These are phyloP conservation scores for Termitomyces titanicus DNA, from an alignment of 768 basidiomycete genomes.

Conservation along the genomic window DNA sequence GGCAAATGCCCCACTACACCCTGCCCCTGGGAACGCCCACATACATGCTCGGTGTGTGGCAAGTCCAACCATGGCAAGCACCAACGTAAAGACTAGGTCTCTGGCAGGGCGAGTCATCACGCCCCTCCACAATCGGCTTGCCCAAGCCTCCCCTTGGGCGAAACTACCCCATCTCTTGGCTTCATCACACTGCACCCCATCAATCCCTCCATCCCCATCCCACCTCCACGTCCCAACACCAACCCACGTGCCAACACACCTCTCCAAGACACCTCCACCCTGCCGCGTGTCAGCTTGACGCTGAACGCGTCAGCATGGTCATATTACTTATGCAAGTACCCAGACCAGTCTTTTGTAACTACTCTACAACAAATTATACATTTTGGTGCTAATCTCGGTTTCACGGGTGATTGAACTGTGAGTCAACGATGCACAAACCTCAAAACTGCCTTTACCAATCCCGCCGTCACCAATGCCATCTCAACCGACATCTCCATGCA, in stretches of 20 bases:
- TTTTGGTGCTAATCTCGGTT: constrained; percentile 25
- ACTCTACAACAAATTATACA: constrained; percentile 23
- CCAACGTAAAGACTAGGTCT: too few relatives aligned
- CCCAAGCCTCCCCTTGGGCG: too few relatives aligned
- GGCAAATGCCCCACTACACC: too few relatives aligned
- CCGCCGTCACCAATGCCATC: constrained; percentile 8
- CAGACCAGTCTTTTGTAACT: constrained; percentile 22
- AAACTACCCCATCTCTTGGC: too few relatives aligned
- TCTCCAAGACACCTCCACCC: neutral
- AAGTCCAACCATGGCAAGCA: neutral
- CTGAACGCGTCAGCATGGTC: constrained; percentile 17
- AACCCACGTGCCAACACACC: too few relatives aligned
- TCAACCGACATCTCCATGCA: neutral
- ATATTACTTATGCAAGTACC: constrained; percentile 23
- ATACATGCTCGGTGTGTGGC: neutral
- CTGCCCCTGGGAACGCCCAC: neutral
- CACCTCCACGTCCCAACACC: too few relatives aligned
- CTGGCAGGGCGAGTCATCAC: too few relatives aligned
- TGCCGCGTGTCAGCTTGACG: constrained; percentile 12
- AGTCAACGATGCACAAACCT: constrained; percentile 19
- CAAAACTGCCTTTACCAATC: constrained; percentile 20
- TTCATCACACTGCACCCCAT: too few relatives aligned
- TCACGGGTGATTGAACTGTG: constrained; percentile 11
- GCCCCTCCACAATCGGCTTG: too few relatives aligned
- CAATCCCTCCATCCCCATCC: too few relatives aligned